Evolutionary conservation across 2,329 filamentous ascomycete species (phyloP).

Genomic region (Stemphylium vesicarium): DNA sequence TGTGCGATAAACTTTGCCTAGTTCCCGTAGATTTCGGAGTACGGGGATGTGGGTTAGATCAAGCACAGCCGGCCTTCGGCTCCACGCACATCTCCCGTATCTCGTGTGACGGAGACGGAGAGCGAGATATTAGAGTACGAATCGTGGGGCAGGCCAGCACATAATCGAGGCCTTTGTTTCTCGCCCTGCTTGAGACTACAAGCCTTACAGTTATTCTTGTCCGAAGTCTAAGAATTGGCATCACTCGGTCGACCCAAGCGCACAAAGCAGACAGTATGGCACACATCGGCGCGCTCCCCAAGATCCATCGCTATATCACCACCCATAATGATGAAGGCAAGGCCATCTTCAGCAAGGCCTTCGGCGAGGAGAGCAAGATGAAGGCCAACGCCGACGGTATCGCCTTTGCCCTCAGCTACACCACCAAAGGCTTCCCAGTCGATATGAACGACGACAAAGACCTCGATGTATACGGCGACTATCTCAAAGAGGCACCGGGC

Average conservation of each 20-base stretch:
- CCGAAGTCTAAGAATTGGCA: neutral
- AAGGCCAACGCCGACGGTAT: constrained; percentile 52
- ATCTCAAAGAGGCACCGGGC: constrained; percentile 56
- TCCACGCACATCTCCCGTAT: constrained; percentile 22
- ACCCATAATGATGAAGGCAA: constrained; percentile 45
- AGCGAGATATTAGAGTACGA: neutral
- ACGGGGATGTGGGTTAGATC: constrained; percentile 12
- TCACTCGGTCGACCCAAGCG: neutral
- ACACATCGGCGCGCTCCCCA: constrained; percentile 39
- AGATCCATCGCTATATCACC: constrained; percentile 47
- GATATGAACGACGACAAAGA: constrained; percentile 56
- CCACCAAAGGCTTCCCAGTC: constrained; percentile 56
- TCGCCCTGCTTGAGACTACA: neutral
- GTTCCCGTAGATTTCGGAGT: constrained; percentile 19
- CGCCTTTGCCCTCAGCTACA: constrained; percentile 58
- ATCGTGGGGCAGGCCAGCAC: neutral
- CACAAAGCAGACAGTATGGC: constrained; percentile 31
- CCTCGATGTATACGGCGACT: constrained; percentile 53
- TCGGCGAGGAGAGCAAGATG: constrained; percentile 47
- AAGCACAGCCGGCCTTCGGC: constrained; percentile 32
- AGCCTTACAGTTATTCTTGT: neutral
- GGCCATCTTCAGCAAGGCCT: constrained; percentile 45
- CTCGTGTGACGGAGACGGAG: constrained; percentile 16
- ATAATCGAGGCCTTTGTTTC: neutral
- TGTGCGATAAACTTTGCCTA: neutral